These are phyloP conservation scores for Insectozyma bohioensis DNA, from an alignment of 1,139 yeast genomes.

Conservation along the genomic window DNA sequence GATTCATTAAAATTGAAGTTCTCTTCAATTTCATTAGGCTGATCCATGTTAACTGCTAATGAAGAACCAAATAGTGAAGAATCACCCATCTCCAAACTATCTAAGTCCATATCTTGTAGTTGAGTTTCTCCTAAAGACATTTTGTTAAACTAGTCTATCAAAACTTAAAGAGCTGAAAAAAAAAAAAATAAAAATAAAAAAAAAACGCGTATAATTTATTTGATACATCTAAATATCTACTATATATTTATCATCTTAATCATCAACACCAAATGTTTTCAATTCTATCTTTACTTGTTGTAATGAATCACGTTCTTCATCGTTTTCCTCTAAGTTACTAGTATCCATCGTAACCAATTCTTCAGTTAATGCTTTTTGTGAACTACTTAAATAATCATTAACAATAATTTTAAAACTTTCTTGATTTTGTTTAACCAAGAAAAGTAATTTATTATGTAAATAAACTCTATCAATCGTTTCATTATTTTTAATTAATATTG, in stretches of 20 bases:
- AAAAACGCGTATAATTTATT: slow-evolving; percentile 7
- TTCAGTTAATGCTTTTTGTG: slow-evolving; percentile 43
- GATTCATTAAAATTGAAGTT: not conserved
- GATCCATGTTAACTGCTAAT: not conserved
- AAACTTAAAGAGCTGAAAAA: not conserved
- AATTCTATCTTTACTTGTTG: slow-evolving; percentile 27
- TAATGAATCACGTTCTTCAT: slow-evolving; percentile 22
- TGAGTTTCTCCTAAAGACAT: too few species aligned
- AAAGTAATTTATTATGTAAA: slow-evolving; percentile 51
- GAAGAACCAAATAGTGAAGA: slow-evolving; percentile 5
- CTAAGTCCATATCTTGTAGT: slow-evolving; percentile 1
- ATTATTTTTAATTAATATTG: slow-evolving; percentile 44
- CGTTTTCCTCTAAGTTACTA: slow-evolving; percentile 7
- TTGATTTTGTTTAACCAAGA: slow-evolving; percentile 50
- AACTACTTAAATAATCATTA: slow-evolving; percentile 29
- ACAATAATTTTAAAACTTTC: slow-evolving; percentile 56
- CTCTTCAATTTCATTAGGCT: too few species aligned
- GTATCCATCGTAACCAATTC: slow-evolving; percentile 32
- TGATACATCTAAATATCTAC: not conserved
- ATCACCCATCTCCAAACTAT: slow-evolving; percentile 5
- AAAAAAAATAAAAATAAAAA: slow-evolving; percentile 1
- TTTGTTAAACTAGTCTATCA: too few species aligned
- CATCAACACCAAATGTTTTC: slow-evolving; percentile 31
- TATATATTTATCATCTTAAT: not conserved
- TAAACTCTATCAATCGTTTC: slow-evolving; percentile 32